Base-by-base conservation (phyloP, 768 basidiomycete genomes). In the Agaricus sinodeliciosus region DNA sequence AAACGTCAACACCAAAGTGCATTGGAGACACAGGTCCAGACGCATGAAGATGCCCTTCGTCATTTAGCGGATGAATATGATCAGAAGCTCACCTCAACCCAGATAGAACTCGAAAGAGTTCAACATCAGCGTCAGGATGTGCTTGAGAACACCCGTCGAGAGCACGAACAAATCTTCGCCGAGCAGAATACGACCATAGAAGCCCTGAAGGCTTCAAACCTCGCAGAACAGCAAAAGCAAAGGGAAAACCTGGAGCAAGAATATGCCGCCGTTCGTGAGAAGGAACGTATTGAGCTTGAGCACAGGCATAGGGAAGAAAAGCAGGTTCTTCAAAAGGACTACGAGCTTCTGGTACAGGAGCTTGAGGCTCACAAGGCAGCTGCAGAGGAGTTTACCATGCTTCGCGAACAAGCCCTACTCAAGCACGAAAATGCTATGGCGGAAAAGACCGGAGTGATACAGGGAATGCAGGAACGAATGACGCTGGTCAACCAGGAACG, bases 301-400 rank as follows among this genome's bases (percentile, higher is more conserved):
- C 27, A 6, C 46, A 47, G 41, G 31, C 52, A 48, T 31, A 12
- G 3, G 12, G 37, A 75, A 40, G 80, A 82, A 48, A 69, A 73
- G 15, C 74, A 75, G 54, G 62, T 63, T 12, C 66, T 80, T 55
- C 71, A 69, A 55, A 70, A 72, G 57, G 76, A 82, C 49, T 73
- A 73, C 25, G 75, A 80, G 19, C 51, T 69, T 19, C 71, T 85
- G 28, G 61, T 72, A 7, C 66, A 81, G 55, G 84, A 91, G 62
- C 66, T 90, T 12, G 80, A 84, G 59, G 71, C 78, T 8, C 70
- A 81, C 63, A 85, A 82, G 62, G 71, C 63, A 39, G 73, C 76
- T 9, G 70, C 75, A 4, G 71, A 76, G 51, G 83, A 72, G 60
- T 75, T 82, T 48, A 72, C 78, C 13, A 56, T 71, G 19, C 54